phyloP scores from a whole-genome alignment of 164 flowering plant genomes.

The Stephania japonica region DNA sequence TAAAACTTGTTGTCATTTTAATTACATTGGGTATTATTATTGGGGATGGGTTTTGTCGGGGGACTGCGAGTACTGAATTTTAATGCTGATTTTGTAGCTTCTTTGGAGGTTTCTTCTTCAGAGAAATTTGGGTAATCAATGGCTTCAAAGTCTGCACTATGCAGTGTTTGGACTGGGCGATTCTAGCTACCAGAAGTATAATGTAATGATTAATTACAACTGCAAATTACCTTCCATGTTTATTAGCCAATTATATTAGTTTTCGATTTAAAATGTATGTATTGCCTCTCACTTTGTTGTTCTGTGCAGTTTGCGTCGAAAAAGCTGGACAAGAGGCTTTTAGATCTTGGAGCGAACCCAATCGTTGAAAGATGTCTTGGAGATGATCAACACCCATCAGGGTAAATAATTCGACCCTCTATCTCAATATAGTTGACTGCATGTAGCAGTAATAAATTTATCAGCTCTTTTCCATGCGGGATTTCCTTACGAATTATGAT shows the following conservation, averaged over 20 bases:
- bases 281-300: not conserved
- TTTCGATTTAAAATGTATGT: not conserved
- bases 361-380: constrained; percentile 85
- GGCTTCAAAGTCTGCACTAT: constrained; percentile 71
- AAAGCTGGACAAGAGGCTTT: constrained; percentile 87
- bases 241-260: not conserved
- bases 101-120: constrained; percentile 87
- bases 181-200: constrained; percentile 90
- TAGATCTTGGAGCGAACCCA: constrained; percentile 70
- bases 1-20: constrained; percentile 5
- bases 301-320: constrained; percentile 85
- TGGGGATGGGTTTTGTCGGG: not conserved
- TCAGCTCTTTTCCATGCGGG: not conserved
- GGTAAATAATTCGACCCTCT: constrained; percentile 36
- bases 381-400: constrained; percentile 95
- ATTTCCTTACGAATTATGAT: too few species aligned
- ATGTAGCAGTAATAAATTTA: too few species aligned
- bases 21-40: too few species aligned
- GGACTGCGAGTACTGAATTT: not conserved
- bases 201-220: constrained; percentile 39
- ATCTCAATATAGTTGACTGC: not conserved
- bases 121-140: constrained; percentile 45
- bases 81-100: constrained; percentile 32
- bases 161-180: constrained; percentile 98
- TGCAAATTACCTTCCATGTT: not conserved